These are phyloP conservation scores for Barnettozyma sp. DNA, from an alignment of 805 yeast species.

Conservation along the genomic window DNA sequence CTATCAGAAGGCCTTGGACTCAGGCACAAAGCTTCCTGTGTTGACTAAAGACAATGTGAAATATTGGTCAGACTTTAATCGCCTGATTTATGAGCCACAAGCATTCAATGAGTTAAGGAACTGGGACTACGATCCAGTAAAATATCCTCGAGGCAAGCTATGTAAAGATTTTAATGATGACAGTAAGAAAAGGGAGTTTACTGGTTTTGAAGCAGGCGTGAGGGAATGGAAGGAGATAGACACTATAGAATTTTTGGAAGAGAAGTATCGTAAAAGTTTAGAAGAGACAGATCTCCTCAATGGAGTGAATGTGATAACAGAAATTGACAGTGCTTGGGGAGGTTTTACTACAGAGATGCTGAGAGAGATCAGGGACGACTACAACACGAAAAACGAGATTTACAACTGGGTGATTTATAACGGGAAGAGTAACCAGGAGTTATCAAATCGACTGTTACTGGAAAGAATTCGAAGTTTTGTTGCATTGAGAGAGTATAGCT, in stretches of 20 bases:
- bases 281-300: conserved; percentile 72
- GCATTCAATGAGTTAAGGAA: conserved; percentile 46
- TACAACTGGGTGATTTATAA: conserved; percentile 42
- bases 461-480: conserved; percentile 42
- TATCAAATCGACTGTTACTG: conserved; percentile 17
- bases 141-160: conserved; percentile 24
- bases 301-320: conserved; percentile 66
- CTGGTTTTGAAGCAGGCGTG: conserved; percentile 47
- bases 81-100: conserved; percentile 58
- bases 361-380: conserved; percentile 61
- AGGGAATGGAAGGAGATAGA: conserved; percentile 44
- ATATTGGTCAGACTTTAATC: conserved; percentile 79
- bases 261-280: conserved; percentile 48
- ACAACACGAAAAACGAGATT: conserved; percentile 41
- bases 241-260: conserved; percentile 49
- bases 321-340: conserved; percentile 78
- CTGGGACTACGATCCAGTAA: conserved; percentile 49
- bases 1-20: conserved; percentile 61
- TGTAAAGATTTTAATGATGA: conserved; percentile 14
- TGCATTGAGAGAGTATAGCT: conserved; percentile 40
- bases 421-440: conserved; percentile 15
- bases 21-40: conserved; percentile 29
- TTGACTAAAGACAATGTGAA: conserved; percentile 37
- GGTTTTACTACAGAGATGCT: conserved; percentile 56
- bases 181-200: conserved; percentile 34